Evolutionary conservation across 306 rosid species (phyloP), one percentile per base, ranked within the genome.

Genomic region (Ormosia semicastrata): DNA sequence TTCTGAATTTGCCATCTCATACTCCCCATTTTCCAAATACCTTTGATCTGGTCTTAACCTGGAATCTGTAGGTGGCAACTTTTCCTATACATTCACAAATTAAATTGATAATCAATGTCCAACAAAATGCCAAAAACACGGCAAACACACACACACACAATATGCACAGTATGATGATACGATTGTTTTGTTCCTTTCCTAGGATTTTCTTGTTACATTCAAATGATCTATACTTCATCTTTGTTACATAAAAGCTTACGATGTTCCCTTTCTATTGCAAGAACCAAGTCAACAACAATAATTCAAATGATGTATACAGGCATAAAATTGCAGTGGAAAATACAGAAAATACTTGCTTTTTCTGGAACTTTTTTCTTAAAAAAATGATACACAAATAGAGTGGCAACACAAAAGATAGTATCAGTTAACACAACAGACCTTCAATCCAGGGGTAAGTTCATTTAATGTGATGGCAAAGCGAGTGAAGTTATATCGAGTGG

Each of bases 21-120:
- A 96, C 86, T 92, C 97, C 79, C 99, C 99, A 76, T 93, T 96
- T 88, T 96, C 99, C 83, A 96, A 81, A 89, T 90, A 92, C 85
- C 99, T 88, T 77, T 96, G 99, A 87, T 96, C 99, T 15, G 99
- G 99, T 82, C 99, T 92, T 43, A 96, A 84, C 88, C 99, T 96
- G 79, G 99, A 96, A 89, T 96, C 99, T 71, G 99, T 96, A 14
- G 99, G 99, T n/a, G 99, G 99, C 85, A 96, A 89, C 81, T 85
- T 94, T 76, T 91, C 97, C 99, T 96, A 86, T 78, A 65, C 30
- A 83, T 43, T 8, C 71, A 49, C 74, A 49, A 36, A 53, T 66
- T 30, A 80, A 82, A 64, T 29, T 63, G 47, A 17, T 43, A 47
- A 29, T 79, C 67, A 82, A 8, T 84, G 69, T 47, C 33, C 33